Percentiles rank a stretch among this genome's conserved stretches.
Evolutionary conservation across 129 eudicot genomes (phyloP).

Genomic region (Pseudognaphalium luteoalbum): DNA sequence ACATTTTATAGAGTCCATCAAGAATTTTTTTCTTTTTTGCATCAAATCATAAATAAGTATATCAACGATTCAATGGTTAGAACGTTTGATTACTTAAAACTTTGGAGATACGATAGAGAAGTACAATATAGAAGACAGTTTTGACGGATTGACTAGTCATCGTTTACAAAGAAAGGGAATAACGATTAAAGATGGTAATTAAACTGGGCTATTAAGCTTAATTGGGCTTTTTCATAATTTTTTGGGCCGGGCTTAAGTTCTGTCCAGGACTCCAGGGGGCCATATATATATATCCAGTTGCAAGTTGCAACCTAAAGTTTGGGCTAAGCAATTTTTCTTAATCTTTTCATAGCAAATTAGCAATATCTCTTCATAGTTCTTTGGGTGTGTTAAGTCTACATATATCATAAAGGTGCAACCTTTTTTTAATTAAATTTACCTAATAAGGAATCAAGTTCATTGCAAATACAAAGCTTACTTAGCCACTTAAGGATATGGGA

Average conservation of each 20-base stretch:
- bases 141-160: too few relatives aligned
- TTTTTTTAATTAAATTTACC: not conserved
- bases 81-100: not conserved
- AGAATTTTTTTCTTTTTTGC: too few relatives aligned
- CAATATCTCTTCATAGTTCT: not conserved
- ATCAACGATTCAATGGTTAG: too few relatives aligned
- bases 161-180: too few relatives aligned
- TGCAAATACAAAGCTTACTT: slow-evolving; percentile 11
- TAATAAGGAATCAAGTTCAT: not conserved
- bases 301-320: not conserved
- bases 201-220: not conserved
- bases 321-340: not conserved
- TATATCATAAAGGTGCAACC: not conserved
- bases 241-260: not conserved
- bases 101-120: too few relatives aligned
- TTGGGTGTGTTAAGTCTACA: too few relatives aligned
- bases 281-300: not conserved
- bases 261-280: not conserved
- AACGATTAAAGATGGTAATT: not conserved
- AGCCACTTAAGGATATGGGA: slow-evolving; percentile 31
- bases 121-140: too few relatives aligned
- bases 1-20: not conserved
- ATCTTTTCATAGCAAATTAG: not conserved
- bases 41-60: not conserved
- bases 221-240: not conserved